Conservation (phyloP, 23 red algal species). For the Pyropia yezoensis region DNA sequence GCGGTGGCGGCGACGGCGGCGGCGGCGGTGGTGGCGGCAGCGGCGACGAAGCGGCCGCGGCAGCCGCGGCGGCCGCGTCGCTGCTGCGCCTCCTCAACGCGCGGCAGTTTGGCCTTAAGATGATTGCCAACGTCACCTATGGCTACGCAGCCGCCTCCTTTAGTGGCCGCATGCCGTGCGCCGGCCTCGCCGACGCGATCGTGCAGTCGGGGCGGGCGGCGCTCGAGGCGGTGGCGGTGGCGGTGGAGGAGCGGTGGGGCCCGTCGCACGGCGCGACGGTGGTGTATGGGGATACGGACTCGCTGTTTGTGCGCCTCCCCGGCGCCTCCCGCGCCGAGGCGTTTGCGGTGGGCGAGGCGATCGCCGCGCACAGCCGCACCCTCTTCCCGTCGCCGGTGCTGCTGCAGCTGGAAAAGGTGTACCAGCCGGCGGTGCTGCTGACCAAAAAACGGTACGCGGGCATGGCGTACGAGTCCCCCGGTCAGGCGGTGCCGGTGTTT, state of each 20-base stretch:
- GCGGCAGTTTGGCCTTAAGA: slow-evolving; percentile 91
- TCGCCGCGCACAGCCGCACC: slow-evolving; percentile 36
- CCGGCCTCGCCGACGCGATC: slow-evolving; percentile 90
- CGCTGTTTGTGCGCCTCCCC: slow-evolving; percentile 77
- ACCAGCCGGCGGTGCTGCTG: slow-evolving; percentile 66
- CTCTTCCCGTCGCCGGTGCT: slow-evolving; percentile 70
- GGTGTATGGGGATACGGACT: slow-evolving; percentile 99
- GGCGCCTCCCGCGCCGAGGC: slow-evolving; percentile 40
- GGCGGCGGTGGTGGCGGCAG: neutral
- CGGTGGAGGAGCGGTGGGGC: slow-evolving; percentile 52
- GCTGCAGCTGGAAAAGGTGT: slow-evolving; percentile 96
- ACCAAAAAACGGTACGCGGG: slow-evolving; percentile 98
- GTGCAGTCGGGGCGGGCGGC: slow-evolving; percentile 82
- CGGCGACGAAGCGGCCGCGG: slow-evolving; percentile 27
- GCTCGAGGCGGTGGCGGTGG: slow-evolving; percentile 51
- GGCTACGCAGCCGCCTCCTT: slow-evolving; percentile 89
- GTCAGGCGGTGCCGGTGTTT: slow-evolving; percentile 48
- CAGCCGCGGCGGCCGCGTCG: slow-evolving; percentile 9
- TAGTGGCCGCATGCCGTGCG: slow-evolving; percentile 94
- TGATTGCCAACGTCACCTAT: slow-evolving; percentile 99
- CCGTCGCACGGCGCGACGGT: slow-evolving; percentile 35
- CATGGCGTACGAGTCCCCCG: slow-evolving; percentile 68
- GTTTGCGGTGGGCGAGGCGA: slow-evolving; percentile 55
- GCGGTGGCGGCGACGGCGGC: slow-evolving; percentile 18
- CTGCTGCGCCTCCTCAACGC: slow-evolving; percentile 72